Base-by-base conservation (phyloP, 306 rosid genomes). In the Rosa chinensis region DNA sequence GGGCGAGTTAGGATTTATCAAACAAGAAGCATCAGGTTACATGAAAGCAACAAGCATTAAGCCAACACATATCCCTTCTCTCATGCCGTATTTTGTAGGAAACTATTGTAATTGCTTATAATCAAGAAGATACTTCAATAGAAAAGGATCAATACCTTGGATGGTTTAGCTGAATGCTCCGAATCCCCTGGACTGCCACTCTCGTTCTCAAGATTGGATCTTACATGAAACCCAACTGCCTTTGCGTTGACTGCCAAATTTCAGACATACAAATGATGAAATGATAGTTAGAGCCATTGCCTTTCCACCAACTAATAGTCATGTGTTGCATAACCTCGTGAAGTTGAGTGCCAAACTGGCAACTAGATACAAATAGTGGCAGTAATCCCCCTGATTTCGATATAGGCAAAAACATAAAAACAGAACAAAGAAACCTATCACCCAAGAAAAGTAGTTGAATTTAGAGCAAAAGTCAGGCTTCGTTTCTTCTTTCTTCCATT, bases 181-280 rank as follows among this genome's bases (percentile, higher is more conserved):
- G 85, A 50, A 56, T 81, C 86, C 70, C 71, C 84, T 0, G 72
- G 53, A 83, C 70, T 78, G 49, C 68, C 25, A 45, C 83, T 77
- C 77, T 79, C 86, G 52, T 74, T 82, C 23, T 88, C 83, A 40
- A 77, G 77, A 82, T 84, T 88, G 20, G 86, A 77, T 62, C 83
- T 81, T 72, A 71, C 86, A 23, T 67, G 53, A 64, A 81, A 47
- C 39, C 77, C 77, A 32, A 71, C 80, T 14, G 86, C 58, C 80
- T 83, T 88, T 39, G 81, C 81, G 14, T 79, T 83, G 5, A 53
- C 89, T 88, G 80, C 10, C 49, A 79, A 67, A 16, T 70, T 73
- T 44, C 53, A n/a, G 20, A 49, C 23, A 74, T 23, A 66, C 21
- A 78, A 84, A 39, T 44, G 12, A 35, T n/a, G 17, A 78, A 84